Evolutionary conservation across 2,329 filamentous ascomycete genomes (phyloP).

Genomic region (Cercospora canescens): DNA sequence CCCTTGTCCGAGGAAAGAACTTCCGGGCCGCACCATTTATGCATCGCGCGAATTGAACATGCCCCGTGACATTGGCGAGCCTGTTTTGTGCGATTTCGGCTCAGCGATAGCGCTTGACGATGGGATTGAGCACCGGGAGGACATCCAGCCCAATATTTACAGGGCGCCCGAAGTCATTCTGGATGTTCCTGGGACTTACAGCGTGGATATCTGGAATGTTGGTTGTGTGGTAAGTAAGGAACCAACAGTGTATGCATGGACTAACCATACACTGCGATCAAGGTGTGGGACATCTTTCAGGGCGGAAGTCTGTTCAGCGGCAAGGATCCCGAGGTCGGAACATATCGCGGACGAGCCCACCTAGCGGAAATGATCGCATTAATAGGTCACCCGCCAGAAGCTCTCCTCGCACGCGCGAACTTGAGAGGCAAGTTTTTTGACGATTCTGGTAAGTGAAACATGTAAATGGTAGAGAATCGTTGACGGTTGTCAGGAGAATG

Average conservation of each 20-base stretch:
- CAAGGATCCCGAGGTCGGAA: conserved; percentile 18
- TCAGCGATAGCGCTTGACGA: neutral
- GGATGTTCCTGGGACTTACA: conserved; percentile 4
- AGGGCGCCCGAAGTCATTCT: conserved; percentile 16
- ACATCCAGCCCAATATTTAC: conserved; percentile 15
- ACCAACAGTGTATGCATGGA: neutral
- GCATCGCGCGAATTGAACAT: conserved; percentile 15
- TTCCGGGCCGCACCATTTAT: conserved; percentile 19
- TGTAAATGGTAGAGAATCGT: neutral
- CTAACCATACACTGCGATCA: neutral
- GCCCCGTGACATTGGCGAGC: conserved; percentile 14
- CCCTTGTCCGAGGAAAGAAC: neutral
- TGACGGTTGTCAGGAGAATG: neutral
- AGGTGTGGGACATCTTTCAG: conserved; percentile 39
- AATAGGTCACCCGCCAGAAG: conserved; percentile 28
- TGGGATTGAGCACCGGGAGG: neutral
- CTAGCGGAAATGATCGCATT: conserved; percentile 32
- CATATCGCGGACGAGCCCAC: conserved; percentile 20
- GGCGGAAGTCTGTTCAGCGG: conserved; percentile 36
- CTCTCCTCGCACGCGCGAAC: neutral
- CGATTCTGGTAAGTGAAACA: neutral
- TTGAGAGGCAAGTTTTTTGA: neutral
- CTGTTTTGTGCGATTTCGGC: conserved; percentile 18
- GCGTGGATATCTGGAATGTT: conserved; percentile 16
- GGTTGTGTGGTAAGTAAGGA: conserved; percentile 15